Evolutionary conservation across 1,139 yeast genomes (phyloP), one percentile per base, ranked within the genome.

Genomic region (Insectozyma bohioensis): DNA sequence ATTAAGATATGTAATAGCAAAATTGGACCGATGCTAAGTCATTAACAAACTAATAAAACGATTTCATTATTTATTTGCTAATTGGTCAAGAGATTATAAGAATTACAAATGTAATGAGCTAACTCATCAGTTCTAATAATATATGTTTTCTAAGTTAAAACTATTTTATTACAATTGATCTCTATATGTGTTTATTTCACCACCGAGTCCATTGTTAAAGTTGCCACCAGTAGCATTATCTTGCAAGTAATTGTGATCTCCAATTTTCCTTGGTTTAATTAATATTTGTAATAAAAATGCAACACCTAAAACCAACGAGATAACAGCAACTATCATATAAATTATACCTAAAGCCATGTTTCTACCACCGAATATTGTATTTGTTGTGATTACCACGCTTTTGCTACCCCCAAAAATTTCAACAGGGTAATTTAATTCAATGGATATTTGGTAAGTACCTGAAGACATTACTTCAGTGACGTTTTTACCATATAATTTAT

Each of bases 361-460:
- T 33, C 85, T 64, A 3, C 92, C 92, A 12, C 92, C 92, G 45
- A 82, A 70, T 2, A 77, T 67, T 15, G 80, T 72, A 32, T 79
- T 81, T 10, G 86, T 82, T 5, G 90, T 76, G 10, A 84, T 59
- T 3, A 80, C 79, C 20, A 84, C 45, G 11, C 81, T 73, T 52
- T 84, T 84, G 20, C 81, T 72, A 12, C 94, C 94, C 2, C 87
- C 85, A 52, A 70, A 84, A 9, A 75, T 58, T 2, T 72, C 51
- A 5, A 80, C 86, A 0, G 92, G 92, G 60, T 83, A 84, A 54
- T 82, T 80, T 61, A 82, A 53, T 3, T 62, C 81, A 33, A 84
- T 68, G 32, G 72, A 69, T 12, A 83, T 54, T 41, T 75, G 67
- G 47, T 83, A 83, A 14, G 75, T 70, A 4, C 92, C 92, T 5